Conservation (phyloP, 2,329 filamentous ascomycete species). For the Ceratocystiopsis brevicomis region DNA sequence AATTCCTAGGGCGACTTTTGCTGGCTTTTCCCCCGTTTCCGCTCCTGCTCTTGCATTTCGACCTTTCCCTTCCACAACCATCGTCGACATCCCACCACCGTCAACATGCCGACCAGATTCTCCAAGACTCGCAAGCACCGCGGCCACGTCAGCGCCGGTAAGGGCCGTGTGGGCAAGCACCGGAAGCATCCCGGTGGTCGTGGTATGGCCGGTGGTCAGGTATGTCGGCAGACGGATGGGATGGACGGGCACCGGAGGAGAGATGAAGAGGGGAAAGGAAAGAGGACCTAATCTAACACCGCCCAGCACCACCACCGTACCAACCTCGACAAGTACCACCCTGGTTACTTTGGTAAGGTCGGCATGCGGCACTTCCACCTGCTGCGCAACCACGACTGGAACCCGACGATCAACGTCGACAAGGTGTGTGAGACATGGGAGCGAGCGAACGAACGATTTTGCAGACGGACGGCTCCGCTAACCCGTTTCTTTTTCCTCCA, state of each 20-base stretch:
- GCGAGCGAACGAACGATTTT: too few relatives aligned
- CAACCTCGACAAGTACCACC: slow-evolving; percentile 74
- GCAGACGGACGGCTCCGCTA: too few relatives aligned
- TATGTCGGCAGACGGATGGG: not conserved
- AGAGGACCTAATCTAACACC: not conserved
- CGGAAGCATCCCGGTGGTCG: slow-evolving; percentile 73
- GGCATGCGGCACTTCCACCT: slow-evolving; percentile 96
- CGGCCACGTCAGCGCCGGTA: slow-evolving; percentile 94
- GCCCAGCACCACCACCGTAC: slow-evolving; percentile 74
- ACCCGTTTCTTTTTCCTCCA: slow-evolving; percentile 21
- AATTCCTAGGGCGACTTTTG: not conserved
- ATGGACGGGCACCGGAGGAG: not conserved
- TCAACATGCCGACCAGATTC: slow-evolving; percentile 44
- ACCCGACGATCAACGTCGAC: slow-evolving; percentile 95
- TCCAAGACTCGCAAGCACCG: slow-evolving; percentile 70
- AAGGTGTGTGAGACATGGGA: slow-evolving; percentile 42
- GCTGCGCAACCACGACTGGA: slow-evolving; percentile 91
- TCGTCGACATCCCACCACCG: slow-evolving; percentile 3
- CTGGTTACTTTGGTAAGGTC: slow-evolving; percentile 98
- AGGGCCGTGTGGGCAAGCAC: slow-evolving; percentile 98
- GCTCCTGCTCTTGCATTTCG: not conserved
- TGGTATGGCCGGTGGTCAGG: slow-evolving; percentile 74
- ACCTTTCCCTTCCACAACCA: slow-evolving; percentile 5
- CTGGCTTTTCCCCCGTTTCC: not conserved
- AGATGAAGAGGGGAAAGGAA: not conserved